phyloP scores from a whole-genome alignment of 2,329 filamentous ascomycete species.

The Fusarium sp. region DNA sequence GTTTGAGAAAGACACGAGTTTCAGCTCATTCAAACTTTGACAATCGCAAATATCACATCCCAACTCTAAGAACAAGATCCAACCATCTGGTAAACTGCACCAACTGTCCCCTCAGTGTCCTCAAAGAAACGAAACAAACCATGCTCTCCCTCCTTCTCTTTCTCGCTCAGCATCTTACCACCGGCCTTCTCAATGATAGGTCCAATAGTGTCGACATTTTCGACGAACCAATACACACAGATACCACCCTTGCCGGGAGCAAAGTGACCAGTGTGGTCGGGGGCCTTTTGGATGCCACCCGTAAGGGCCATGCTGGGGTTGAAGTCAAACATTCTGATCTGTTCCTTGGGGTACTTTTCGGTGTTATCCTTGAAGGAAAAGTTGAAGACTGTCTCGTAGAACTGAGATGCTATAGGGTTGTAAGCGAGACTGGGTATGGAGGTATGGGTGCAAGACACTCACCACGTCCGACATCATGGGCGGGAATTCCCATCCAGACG shows the following conservation, averaged over 20 bases:
- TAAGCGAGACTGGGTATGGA: background rate
- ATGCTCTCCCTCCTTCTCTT: conserved; percentile 41
- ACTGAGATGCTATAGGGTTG: conserved; percentile 36
- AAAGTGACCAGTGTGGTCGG: conserved; percentile 39
- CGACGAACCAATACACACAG: conserved; percentile 45
- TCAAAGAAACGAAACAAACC: conserved; percentile 46
- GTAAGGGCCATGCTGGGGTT: conserved; percentile 41
- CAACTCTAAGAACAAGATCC: background rate
- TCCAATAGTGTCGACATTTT: conserved; percentile 41
- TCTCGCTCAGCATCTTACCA: conserved; percentile 43
- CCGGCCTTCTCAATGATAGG: conserved; percentile 42
- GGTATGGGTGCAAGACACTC: background rate
- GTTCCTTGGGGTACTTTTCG: conserved; percentile 18
- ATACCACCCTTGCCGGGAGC: conserved; percentile 42
- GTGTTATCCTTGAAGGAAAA: conserved; percentile 35
- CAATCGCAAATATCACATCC: background rate
- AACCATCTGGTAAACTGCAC: conserved; percentile 44
- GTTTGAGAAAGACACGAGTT: background rate
- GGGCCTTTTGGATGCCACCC: conserved; percentile 43
- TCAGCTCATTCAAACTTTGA: background rate
- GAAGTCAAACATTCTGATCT: conserved; percentile 44
- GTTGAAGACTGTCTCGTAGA: conserved; percentile 45
- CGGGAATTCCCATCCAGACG: conserved; percentile 45
- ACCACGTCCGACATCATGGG: conserved; percentile 42
- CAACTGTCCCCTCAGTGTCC: conserved; percentile 47